Conservation (phyloP, 108 stramenopile species). For the Fistulifera pelliculosa region DNA sequence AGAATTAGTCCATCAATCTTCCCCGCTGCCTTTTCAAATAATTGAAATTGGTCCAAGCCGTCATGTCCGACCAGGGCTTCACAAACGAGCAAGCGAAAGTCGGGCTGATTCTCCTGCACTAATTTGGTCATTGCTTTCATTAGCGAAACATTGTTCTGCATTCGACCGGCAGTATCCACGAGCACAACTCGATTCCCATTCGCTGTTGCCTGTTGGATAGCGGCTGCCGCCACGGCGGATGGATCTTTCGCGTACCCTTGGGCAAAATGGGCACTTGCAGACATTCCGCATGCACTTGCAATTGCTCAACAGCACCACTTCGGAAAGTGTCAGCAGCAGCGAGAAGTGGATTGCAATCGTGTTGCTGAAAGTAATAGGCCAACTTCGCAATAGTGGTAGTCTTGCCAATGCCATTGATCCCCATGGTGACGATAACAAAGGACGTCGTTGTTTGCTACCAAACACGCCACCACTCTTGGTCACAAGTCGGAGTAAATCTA, state of each 20-base stretch:
- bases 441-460: constrained; percentile 31
- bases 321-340: constrained; percentile 99
- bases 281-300: constrained; percentile 84
- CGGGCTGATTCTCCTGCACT: constrained; percentile 82
- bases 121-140: constrained; percentile 93
- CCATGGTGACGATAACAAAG: constrained; percentile 90
- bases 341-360: constrained; percentile 73
- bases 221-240: constrained; percentile 80
- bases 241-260: constrained; percentile 95
- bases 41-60: constrained; percentile 90
- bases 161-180: constrained; percentile 95
- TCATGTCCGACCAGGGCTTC: constrained; percentile 98
- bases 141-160: constrained; percentile 96
- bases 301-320: constrained; percentile 95
- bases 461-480: constrained; percentile 21
- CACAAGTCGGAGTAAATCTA: constrained; percentile 10
- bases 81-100: constrained; percentile 90
- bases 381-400: constrained; percentile 89
- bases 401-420: constrained; percentile 93
- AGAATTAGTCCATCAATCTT: constrained; percentile 91
- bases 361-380: constrained; percentile 71
- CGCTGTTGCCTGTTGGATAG: constrained; percentile 77
- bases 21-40: constrained; percentile 89
- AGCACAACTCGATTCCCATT: constrained; percentile 82
- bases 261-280: constrained; percentile 82